Base-by-base conservation (phyloP, 2,329 filamentous ascomycete genomes). In the Nemania serpens region DNA sequence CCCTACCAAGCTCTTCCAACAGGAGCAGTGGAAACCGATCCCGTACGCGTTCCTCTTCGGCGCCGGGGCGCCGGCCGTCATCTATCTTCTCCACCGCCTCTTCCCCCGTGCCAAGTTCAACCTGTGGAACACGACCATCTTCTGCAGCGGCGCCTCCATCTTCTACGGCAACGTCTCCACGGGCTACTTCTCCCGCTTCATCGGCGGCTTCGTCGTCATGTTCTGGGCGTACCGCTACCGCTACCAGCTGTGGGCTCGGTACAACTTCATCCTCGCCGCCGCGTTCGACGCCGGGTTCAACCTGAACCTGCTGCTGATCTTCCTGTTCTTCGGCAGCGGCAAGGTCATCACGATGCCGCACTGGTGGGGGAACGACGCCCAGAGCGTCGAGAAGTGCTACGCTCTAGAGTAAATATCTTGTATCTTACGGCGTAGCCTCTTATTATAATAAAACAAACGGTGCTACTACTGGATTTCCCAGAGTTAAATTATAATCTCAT, bases 151-250 rank as follows among this genome's bases (percentile, higher is more conserved):
- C 3, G 73, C 85, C 59, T 75, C 82, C 0, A 76, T 76, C 42
- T 88, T 87, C 71, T 87, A 85, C 68, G 85, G 85, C 3, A 88
- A 88, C 67, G 76, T 88, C 52, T 84, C 81, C 58, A 87, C 85
- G 0, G 85, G 85, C 0, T 84, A 84, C 67, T 77, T 82, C 12
- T 84, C 81, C 20, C 77, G 77, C 15, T 83, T 87, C 61, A 78
- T 88, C 13, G 84, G 84, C n/a, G 84, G 84, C 0, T 86, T 83
- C 61, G 77, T 87, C 37, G 81, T 84, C 59, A 87, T 87, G 82
- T 85, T 78, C 70, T 85, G 80, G 78, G 79, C 81, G 4, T 87
- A 84, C 62, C 74, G 84, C 0, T 78, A 82, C 34, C 76, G 81
- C 13, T 86, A 85, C 58, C 77, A 83, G 55, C 73, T 85, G 7